Evolutionary conservation across 345 rosid species (phyloP).

Genomic region (Citrus australasica): DNA sequence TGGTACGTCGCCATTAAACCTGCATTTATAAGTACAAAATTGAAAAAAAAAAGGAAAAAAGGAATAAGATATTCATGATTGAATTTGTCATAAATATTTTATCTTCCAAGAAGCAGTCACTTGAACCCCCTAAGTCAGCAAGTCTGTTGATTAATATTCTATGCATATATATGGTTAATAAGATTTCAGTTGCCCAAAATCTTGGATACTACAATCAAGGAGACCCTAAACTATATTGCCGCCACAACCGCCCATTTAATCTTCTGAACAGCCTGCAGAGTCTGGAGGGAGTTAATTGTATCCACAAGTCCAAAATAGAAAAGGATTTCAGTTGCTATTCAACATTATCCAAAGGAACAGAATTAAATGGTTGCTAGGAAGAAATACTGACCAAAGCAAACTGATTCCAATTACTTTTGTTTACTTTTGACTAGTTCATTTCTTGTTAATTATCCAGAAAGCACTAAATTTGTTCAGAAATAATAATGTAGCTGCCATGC

Average conservation of each 20-base stretch:
- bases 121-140: not conserved
- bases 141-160: not conserved
- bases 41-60: not conserved
- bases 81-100: not conserved
- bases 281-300: not conserved
- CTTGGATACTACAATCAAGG: not conserved
- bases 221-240: not conserved
- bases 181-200: not conserved
- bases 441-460: not conserved
- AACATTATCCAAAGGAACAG: not conserved
- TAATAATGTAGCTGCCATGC: not conserved
- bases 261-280: not conserved
- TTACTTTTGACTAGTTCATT: not conserved
- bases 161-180: not conserved
- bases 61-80: not conserved
- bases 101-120: not conserved
- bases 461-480: not conserved
- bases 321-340: not conserved
- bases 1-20: constrained; percentile 96
- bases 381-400: too few relatives aligned
- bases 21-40: constrained; percentile 21
- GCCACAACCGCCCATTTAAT: not conserved
- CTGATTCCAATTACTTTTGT: not conserved
- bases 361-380: not conserved
- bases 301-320: not conserved